Evolutionary conservation across 768 basidiomycete genomes (phyloP).

Genomic region (Trametes gibbosa): DNA sequence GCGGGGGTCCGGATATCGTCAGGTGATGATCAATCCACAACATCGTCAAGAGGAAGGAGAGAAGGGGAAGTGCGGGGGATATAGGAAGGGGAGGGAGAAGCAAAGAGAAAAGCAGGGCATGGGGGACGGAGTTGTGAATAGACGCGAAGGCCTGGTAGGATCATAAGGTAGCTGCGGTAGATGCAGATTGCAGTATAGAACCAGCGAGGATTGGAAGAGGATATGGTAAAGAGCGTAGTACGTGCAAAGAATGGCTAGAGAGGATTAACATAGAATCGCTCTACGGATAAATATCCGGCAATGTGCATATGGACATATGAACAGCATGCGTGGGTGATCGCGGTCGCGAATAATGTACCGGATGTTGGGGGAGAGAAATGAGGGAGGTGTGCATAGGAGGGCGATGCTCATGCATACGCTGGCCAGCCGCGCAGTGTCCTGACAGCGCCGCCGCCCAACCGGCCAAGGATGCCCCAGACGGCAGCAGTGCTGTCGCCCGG

Average conservation of each 20-base stretch:
- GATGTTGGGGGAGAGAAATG: not conserved
- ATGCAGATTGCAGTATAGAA: not conserved
- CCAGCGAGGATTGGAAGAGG: not conserved
- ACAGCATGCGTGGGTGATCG: conserved; percentile 3
- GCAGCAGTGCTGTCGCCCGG: conserved; percentile 51
- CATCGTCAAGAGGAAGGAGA: conserved; percentile 4
- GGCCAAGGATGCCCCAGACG: conserved; percentile 68
- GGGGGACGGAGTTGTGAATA: not conserved
- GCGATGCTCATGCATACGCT: conserved; percentile 41
- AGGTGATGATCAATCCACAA: conserved; percentile 11
- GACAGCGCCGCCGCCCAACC: conserved; percentile 73
- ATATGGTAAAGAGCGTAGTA: conserved; percentile 18
- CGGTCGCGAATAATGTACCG: not conserved
- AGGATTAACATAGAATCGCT: conserved; percentile 20
- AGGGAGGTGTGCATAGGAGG: not conserved
- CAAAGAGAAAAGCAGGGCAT: not conserved
- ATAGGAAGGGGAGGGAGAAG: not conserved
- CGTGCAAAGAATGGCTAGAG: conserved; percentile 19
- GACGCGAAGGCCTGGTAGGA: not conserved
- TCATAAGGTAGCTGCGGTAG: not conserved
- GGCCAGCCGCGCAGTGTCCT: conserved; percentile 78
- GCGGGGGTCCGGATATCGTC: conserved; percentile 1
- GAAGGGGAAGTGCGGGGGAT: not conserved
- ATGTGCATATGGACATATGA: conserved; percentile 18
- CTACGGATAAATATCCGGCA: conserved; percentile 13